phyloP scores from a whole-genome alignment of 2,329 filamentous ascomycete genomes.

The Diaporthe sp. region DNA sequence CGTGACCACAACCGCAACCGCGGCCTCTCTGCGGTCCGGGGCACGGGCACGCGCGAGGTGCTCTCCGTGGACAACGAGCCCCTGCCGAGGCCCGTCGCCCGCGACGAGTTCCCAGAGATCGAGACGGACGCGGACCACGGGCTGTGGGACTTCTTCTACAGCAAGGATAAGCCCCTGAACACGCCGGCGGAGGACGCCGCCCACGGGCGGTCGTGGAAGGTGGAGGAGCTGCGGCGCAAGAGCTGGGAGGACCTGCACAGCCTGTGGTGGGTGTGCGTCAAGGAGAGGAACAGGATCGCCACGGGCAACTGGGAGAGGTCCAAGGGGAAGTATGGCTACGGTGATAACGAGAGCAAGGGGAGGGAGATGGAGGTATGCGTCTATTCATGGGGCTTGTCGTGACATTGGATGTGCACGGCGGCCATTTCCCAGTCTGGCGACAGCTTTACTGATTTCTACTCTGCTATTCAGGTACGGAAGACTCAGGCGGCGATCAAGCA shows the following conservation, averaged over 20 bases:
- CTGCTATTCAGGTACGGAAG: conserved; percentile 71
- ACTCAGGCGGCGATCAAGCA: conserved; percentile 90
- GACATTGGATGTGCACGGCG: neutral
- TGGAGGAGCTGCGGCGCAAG: conserved; percentile 88
- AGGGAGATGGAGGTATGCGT: conserved; percentile 77
- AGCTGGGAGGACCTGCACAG: conserved; percentile 94
- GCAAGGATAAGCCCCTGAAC: conserved; percentile 75
- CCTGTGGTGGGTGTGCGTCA: conserved; percentile 94
- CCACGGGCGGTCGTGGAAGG: conserved; percentile 87
- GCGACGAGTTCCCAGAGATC: conserved; percentile 69
- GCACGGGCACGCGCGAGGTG: conserved; percentile 81
- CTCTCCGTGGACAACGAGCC: conserved; percentile 80
- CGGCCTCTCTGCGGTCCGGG: conserved; percentile 84
- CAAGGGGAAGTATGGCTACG: conserved; percentile 79
- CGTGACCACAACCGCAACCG: conserved; percentile 84
- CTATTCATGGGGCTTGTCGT: neutral
- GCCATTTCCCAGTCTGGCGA: neutral
- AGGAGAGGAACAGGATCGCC: conserved; percentile 90
- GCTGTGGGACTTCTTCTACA: conserved; percentile 92
- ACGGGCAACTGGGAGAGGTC: conserved; percentile 80
- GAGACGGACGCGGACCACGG: conserved; percentile 82
- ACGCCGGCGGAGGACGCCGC: conserved; percentile 78
- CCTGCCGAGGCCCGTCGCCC: conserved; percentile 75
- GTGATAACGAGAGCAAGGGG: conserved; percentile 74
- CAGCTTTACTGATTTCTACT: conserved; percentile 30